Evolutionary conservation across 2,329 filamentous ascomycete species (phyloP).

Genomic region (Iodosphaeria phyllophila): DNA sequence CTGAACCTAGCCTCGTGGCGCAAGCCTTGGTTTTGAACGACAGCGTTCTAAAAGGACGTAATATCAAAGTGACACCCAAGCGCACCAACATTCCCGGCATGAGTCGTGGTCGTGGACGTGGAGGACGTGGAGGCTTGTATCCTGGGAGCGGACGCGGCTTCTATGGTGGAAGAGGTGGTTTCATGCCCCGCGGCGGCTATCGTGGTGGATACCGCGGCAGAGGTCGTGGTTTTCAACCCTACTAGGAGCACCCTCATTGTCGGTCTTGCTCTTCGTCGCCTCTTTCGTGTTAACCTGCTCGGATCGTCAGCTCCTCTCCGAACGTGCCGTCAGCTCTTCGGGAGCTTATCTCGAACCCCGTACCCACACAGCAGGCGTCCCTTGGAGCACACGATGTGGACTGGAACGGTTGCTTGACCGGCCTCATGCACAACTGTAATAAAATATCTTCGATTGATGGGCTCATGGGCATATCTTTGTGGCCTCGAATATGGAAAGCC

Average conservation of each 20-base stretch:
- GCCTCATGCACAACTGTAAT: too few relatives aligned
- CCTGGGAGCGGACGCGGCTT: constrained; percentile 35
- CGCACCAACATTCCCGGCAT: constrained; percentile 93
- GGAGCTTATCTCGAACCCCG: too few relatives aligned
- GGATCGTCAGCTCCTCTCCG: too few relatives aligned
- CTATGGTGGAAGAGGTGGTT: constrained; percentile 30
- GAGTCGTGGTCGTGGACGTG: constrained; percentile 54
- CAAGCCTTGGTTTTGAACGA: constrained; percentile 92
- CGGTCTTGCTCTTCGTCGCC: too few relatives aligned
- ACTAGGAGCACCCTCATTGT: constrained; percentile 24
- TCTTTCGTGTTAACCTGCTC: too few relatives aligned
- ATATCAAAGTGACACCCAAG: constrained; percentile 89
- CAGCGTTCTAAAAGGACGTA: constrained; percentile 84
- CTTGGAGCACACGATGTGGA: too few relatives aligned
- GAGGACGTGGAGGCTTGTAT: constrained; percentile 28
- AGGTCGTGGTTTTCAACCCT: constrained; percentile 37
- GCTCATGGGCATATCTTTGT: too few relatives aligned
- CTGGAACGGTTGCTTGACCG: too few relatives aligned
- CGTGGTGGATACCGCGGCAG: constrained; percentile 40
- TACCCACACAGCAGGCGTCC: too few relatives aligned
- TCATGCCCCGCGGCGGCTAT: constrained; percentile 34
- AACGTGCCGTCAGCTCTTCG: too few relatives aligned
- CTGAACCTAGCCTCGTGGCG: constrained; percentile 79
- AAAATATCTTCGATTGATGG: too few relatives aligned
- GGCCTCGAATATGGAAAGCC: too few relatives aligned